Conservation (phyloP, 2,329 filamentous ascomycete genomes). For the Xylariaceae sp. region DNA sequence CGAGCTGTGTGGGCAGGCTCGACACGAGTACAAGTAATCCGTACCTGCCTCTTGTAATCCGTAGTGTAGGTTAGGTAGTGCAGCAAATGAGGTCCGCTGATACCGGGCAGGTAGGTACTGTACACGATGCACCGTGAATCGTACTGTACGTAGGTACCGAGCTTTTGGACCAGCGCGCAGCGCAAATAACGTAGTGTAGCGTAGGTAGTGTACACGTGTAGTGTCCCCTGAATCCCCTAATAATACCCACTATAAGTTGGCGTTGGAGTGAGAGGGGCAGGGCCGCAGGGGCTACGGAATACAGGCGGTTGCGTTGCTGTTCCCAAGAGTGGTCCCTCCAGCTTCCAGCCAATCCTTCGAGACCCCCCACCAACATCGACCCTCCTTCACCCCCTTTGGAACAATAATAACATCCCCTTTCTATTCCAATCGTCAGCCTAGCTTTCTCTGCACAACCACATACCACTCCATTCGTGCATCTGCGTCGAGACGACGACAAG, state of each 20-base stretch:
- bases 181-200: not conserved
- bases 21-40: too few species aligned
- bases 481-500: not conserved
- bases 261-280: slow-evolving; percentile 6
- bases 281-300: not conserved
- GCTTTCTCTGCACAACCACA: slow-evolving; percentile 8
- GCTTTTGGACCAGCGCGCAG: not conserved
- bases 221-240: slow-evolving; percentile 1
- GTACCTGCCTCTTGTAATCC: too few species aligned
- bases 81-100: too few species aligned
- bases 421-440: slow-evolving; percentile 14
- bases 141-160: not conserved
- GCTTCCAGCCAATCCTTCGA: slow-evolving; percentile 18
- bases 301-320: slow-evolving; percentile 6
- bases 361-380: slow-evolving; percentile 15
- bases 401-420: slow-evolving; percentile 18
- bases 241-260: slow-evolving; percentile 9
- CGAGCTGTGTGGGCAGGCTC: too few species aligned
- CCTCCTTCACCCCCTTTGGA: slow-evolving; percentile 19
- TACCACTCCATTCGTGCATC: slow-evolving; percentile 10
- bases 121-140: too few species aligned
- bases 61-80: too few species aligned
- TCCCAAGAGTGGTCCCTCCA: slow-evolving; percentile 8
- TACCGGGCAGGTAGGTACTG: too few species aligned
- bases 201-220: not conserved